These are phyloP conservation scores for Linnemannia exigua DNA, from an alignment of 192 early-diverging fungal genomes.

Conservation along the genomic window DNA sequence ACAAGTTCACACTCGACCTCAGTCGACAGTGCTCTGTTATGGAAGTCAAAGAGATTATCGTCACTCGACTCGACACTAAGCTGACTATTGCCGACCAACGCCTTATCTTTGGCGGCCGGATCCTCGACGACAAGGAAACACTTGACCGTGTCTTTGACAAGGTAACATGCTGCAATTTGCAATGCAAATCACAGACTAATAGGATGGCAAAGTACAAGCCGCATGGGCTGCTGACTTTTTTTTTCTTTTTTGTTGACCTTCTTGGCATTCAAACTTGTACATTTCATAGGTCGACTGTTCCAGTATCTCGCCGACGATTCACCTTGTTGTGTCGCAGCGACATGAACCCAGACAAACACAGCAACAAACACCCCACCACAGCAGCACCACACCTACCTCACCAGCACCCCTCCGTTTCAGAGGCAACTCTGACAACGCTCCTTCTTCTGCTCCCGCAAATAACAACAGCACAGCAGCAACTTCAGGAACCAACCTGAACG, in stretches of 20 bases:
- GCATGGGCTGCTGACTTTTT: not conserved
- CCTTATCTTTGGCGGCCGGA: constrained; percentile 45
- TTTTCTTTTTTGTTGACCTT: not conserved
- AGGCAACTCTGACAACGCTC: not conserved
- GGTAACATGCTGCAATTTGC: not conserved
- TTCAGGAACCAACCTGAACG: not conserved
- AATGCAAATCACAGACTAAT: too few relatives aligned
- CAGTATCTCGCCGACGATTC: constrained; percentile 32
- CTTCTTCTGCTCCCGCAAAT: not conserved
- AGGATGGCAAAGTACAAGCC: not conserved
- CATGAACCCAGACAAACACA: not conserved
- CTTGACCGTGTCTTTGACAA: constrained; percentile 42
- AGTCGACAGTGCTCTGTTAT: constrained; percentile 25
- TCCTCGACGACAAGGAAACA: constrained; percentile 46
- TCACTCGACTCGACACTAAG: constrained; percentile 30
- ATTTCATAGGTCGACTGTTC: constrained; percentile 32
- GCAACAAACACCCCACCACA: not conserved
- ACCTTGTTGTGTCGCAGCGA: constrained; percentile 38
- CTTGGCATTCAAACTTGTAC: not conserved
- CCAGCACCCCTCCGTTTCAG: constrained; percentile 30
- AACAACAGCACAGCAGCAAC: constrained; percentile 7
- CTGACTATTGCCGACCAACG: constrained; percentile 24
- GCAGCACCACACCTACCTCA: constrained; percentile 18
- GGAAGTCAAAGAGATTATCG: constrained; percentile 39
- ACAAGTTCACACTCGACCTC: constrained; percentile 27